phyloP scores from a whole-genome alignment of 1,139 yeast species.

The Zygoascus hellenicus region DNA sequence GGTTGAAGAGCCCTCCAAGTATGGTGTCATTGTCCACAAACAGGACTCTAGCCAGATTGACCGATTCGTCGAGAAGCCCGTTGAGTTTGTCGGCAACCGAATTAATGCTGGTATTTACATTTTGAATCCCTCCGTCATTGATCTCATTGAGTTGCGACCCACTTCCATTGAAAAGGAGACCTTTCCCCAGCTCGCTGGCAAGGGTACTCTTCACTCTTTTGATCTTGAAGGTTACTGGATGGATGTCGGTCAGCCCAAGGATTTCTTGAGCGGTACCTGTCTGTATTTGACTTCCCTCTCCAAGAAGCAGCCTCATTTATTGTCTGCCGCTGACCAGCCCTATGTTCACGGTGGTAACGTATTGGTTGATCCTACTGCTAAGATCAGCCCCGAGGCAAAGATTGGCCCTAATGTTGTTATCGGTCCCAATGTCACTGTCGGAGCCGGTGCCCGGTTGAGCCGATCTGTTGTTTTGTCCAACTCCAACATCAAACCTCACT shows the following conservation, averaged over 20 bases:
- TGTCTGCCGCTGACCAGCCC: conserved; percentile 56
- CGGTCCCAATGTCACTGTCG: conserved; percentile 94
- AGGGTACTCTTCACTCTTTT: conserved; percentile 84
- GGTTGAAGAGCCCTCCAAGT: conserved; percentile 98
- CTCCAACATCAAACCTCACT: conserved; percentile 93
- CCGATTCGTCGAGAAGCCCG: conserved; percentile 99
- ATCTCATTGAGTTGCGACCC: conserved; percentile 94
- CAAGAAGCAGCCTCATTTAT: conserved; percentile 68
- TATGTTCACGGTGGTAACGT: conserved; percentile 91
- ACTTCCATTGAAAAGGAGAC: conserved; percentile 99
- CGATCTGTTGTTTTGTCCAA: conserved; percentile 90
- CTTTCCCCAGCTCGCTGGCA: conserved; percentile 91
- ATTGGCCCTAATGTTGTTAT: conserved; percentile 98
- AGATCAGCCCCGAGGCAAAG: conserved; percentile 85
- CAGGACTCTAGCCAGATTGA: conserved; percentile 91
- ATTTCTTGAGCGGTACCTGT: conserved; percentile 94
- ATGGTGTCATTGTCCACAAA: conserved; percentile 98
- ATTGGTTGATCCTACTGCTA: conserved; percentile 90
- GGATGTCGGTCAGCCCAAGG: conserved; percentile 99
- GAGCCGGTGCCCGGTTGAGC: conserved; percentile 98
- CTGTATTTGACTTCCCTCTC: conserved; percentile 83
- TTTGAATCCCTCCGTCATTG: conserved; percentile 94
- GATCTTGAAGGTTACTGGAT: conserved; percentile 99
- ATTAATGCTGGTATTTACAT: conserved; percentile 97
- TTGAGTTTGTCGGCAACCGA: conserved; percentile 91